These are phyloP conservation scores for Ophiostoma himal-ulmi DNA, from an alignment of 2,329 filamentous ascomycete species.

Conservation along the genomic window DNA sequence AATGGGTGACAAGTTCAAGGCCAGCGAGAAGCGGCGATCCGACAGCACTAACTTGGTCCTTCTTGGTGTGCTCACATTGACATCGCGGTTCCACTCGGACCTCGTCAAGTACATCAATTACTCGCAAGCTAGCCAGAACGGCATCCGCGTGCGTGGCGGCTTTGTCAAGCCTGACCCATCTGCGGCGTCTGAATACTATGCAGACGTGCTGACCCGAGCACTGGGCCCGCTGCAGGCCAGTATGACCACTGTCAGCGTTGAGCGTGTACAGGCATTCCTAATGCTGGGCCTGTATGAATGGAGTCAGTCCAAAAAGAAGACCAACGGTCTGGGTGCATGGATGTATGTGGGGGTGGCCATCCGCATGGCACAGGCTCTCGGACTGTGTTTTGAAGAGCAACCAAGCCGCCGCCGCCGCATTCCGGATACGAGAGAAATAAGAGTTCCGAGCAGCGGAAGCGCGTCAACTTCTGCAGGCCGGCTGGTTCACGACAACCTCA, in stretches of 20 bases:
- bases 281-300: conserved; percentile 70
- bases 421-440: neutral
- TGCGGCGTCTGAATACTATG: conserved; percentile 59
- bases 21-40: conserved; percentile 30
- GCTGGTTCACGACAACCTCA: neutral
- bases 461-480: neutral
- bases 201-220: conserved; percentile 50
- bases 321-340: conserved; percentile 56
- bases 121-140: conserved; percentile 32
- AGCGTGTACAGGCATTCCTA: conserved; percentile 60
- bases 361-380: conserved; percentile 56
- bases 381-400: conserved; percentile 52
- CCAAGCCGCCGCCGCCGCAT: neutral
- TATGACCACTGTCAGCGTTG: conserved; percentile 50
- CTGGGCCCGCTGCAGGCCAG: conserved; percentile 43
- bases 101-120: conserved; percentile 51
- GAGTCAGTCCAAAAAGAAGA: conserved; percentile 51
- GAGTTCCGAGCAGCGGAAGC: neutral
- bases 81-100: conserved; percentile 60
- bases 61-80: conserved; percentile 62
- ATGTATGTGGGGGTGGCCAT: conserved; percentile 60
- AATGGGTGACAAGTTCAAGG: conserved; percentile 34
- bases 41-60: conserved; percentile 49
- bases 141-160: conserved; percentile 30
- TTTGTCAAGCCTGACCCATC: conserved; percentile 43